These are phyloP conservation scores for Nemania diffusa DNA, from an alignment of 2,329 filamentous ascomycete species.

Conservation along the genomic window DNA sequence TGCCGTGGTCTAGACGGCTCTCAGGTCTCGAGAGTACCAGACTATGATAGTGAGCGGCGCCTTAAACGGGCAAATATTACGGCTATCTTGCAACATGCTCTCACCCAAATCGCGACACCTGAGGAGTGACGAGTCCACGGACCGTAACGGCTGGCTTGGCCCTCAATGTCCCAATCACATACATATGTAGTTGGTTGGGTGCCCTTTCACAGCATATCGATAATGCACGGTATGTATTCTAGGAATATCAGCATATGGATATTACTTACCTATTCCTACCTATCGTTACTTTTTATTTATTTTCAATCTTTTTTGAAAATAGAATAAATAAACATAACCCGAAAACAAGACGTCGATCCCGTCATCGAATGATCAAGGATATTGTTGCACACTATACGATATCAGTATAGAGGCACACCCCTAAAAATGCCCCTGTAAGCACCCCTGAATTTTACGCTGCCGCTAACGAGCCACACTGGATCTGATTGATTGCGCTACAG, in stretches of 20 bases:
- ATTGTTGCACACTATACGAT: constrained; percentile 28
- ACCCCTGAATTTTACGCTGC: constrained; percentile 38
- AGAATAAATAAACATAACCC: not conserved
- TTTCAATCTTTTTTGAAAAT: not conserved
- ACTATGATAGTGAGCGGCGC: not conserved
- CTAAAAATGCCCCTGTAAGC: constrained; percentile 19
- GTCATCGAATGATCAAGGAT: constrained; percentile 28
- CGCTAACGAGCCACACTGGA: constrained; percentile 44
- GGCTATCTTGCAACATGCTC: not conserved
- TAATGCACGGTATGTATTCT: constrained; percentile 16
- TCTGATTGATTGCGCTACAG: constrained; percentile 40
- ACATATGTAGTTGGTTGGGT: not conserved
- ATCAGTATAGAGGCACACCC: constrained; percentile 38
- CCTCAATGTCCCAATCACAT: constrained; percentile 2
- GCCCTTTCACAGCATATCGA: not conserved
- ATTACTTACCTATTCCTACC: constrained; percentile 1
- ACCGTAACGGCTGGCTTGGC: not conserved
- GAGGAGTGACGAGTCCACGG: not conserved
- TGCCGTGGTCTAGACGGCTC: constrained; percentile 2
- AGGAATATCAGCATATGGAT: constrained; percentile 18
- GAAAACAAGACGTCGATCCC: constrained; percentile 26
- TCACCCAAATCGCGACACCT: not conserved
- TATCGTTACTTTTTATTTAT: constrained; percentile 1
- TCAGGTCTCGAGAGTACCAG: not conserved
- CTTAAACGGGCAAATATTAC: constrained; percentile 9